Conservation (phyloP, 2,329 filamentous ascomycete species). For the Colletotrichum sojae region DNA sequence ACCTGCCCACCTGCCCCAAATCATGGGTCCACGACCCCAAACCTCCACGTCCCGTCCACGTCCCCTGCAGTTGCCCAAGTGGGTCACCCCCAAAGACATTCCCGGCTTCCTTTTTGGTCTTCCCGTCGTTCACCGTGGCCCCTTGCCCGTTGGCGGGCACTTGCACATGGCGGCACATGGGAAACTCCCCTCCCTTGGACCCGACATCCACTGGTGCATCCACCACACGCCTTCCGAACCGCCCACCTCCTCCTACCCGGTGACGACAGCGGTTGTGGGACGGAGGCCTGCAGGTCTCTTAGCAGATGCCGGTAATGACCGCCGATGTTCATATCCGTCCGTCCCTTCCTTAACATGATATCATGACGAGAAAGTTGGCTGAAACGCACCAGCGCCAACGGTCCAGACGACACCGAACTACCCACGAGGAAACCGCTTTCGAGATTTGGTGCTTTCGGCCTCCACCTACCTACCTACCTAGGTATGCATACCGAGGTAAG, state of each 20-base stretch:
- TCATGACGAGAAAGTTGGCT: constrained; percentile 27
- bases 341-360: constrained; percentile 12
- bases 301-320: constrained; percentile 7
- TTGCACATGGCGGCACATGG: no score
- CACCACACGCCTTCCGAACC: constrained; percentile 14
- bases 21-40: no score
- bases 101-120: constrained; percentile 20
- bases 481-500: no score
- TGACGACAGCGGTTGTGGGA: constrained; percentile 7
- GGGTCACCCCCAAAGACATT: no score
- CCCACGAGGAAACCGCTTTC: constrained; percentile 2
- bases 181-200: no score
- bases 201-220: not conserved
- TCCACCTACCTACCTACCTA: no score
- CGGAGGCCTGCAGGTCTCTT: constrained; percentile 3
- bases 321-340: not conserved
- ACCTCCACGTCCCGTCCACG: no score
- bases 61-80: no score
- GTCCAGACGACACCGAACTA: constrained; percentile 13
- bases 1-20: not conserved
- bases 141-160: no score
- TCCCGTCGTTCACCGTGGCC: no score
- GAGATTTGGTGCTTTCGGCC: constrained; percentile 24
- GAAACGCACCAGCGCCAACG: constrained; percentile 17
- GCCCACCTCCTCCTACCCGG: constrained; percentile 14